phyloP scores from a whole-genome alignment of 2,329 filamentous ascomycete genomes.

The Verticillium dahliae region DNA sequence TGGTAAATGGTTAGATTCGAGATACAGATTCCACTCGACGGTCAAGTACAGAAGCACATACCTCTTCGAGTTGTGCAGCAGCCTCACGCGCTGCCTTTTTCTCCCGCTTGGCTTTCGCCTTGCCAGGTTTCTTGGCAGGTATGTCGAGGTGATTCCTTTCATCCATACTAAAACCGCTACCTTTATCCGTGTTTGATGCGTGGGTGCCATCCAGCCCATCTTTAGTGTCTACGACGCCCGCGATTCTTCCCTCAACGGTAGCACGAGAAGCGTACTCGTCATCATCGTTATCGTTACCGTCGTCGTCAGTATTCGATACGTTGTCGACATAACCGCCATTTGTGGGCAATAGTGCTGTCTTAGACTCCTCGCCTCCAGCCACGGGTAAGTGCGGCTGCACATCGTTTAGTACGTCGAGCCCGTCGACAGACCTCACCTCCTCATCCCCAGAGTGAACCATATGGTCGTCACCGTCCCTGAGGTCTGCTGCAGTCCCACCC shows the following conservation, averaged over 20 bases:
- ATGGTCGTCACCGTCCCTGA: constrained; percentile 1
- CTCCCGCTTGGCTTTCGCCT: constrained; percentile 43
- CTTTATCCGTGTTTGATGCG: background rate
- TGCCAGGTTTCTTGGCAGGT: constrained; percentile 36
- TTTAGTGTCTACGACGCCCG: background rate
- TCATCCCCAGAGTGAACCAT: background rate
- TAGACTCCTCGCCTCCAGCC: background rate
- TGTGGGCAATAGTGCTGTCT: background rate
- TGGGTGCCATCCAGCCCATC: background rate
- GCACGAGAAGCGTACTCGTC: constrained; percentile 10
- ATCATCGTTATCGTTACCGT: background rate
- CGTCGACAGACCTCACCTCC: background rate
- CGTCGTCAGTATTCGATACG: no score
- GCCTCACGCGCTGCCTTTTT: constrained; percentile 37
- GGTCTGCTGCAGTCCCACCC: background rate
- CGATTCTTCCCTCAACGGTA: constrained; percentile 8
- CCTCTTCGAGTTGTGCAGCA: constrained; percentile 22
- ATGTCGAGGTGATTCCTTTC: background rate
- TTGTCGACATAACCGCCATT: no score
- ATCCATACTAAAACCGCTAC: background rate
- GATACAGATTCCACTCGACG: background rate
- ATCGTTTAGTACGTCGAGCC: background rate
- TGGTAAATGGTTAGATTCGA: no score
- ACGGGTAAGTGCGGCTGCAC: background rate
- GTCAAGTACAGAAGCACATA: background rate